Percentiles rank a stretch among this genome's conserved stretches.
phyloP scores from a whole-genome alignment of 768 basidiomycete genomes.

The Termitomyces sp. region DNA sequence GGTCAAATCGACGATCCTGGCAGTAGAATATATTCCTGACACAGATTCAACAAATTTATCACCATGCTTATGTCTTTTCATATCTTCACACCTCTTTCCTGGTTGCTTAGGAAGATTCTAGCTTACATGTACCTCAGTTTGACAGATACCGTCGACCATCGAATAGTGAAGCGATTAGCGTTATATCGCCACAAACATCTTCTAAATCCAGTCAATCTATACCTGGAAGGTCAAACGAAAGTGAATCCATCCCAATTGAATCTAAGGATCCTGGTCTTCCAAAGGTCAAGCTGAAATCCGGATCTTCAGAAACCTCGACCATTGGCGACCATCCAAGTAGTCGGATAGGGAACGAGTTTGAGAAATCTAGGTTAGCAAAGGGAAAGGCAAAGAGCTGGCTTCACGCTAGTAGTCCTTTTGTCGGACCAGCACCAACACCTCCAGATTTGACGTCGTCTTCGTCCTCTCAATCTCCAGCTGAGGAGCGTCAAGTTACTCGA shows the following conservation, averaged over 20 bases:
- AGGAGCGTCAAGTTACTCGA: constrained; percentile 56
- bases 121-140: constrained; percentile 29
- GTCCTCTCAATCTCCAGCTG: constrained; percentile 18
- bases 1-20: background rate
- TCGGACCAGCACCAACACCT: constrained; percentile 30
- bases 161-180: constrained; percentile 19
- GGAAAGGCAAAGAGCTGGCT: constrained; percentile 33
- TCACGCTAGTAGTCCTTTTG: constrained; percentile 36
- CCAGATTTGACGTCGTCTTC: constrained; percentile 26
- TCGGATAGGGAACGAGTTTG: constrained; percentile 9
- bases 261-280: constrained; percentile 19
- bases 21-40: background rate
- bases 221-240: constrained; percentile 11
- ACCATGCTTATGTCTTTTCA: background rate
- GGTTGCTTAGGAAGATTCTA: background rate
- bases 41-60: background rate
- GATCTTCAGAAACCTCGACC: constrained; percentile 19
- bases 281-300: constrained; percentile 22
- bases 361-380: constrained; percentile 15
- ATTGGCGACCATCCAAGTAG: constrained; percentile 10
- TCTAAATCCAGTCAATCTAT: constrained; percentile 10
- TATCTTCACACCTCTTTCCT: background rate
- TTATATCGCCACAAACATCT: constrained; percentile 13
- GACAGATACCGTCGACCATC: constrained; percentile 48
- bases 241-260: constrained; percentile 3